Conservation (phyloP, 78 protist species). For the Pigoraptor vietnamica region DNA sequence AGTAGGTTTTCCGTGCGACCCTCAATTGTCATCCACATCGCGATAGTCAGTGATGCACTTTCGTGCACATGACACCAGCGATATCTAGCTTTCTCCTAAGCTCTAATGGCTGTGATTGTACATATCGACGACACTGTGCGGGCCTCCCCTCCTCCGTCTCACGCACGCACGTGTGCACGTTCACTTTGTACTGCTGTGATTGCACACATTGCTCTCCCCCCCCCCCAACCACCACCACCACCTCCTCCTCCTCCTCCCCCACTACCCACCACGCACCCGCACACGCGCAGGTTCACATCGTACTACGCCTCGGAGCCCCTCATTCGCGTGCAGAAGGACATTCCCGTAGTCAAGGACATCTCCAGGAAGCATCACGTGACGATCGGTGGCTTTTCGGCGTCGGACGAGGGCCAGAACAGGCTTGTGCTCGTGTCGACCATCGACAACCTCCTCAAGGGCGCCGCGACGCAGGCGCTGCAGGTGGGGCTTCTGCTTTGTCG, state of each 20-base stretch:
- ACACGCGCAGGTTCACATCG: background rate
- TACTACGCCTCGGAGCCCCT: slow-evolving; percentile 46
- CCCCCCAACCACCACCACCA: too few species aligned
- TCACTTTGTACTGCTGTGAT: too few species aligned
- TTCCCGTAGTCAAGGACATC: slow-evolving; percentile 56
- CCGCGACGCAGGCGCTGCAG: slow-evolving; percentile 68
- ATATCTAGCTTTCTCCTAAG: too few species aligned
- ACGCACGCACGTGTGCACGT: too few species aligned
- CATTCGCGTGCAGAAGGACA: slow-evolving; percentile 28
- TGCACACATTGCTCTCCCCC: too few species aligned
- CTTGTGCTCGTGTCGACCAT: slow-evolving; percentile 59
- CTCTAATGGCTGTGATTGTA: too few species aligned
- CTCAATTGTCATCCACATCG: background rate
- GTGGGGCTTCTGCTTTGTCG: background rate
- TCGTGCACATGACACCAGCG: too few species aligned
- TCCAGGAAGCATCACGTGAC: slow-evolving; percentile 40
- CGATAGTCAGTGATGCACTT: too few species aligned
- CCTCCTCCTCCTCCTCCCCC: background rate
- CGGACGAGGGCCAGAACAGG: slow-evolving; percentile 29
- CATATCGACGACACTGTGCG: too few species aligned
- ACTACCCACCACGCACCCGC: background rate
- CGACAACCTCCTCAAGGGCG: slow-evolving; percentile 75
- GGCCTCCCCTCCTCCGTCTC: too few species aligned
- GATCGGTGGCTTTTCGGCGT: slow-evolving; percentile 52
- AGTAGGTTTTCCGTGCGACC: background rate